Percentiles rank a stretch among this genome's conserved stretches.
Evolutionary conservation across 768 basidiomycete genomes (phyloP).

Genomic region (Calocybe gangraenosa): DNA sequence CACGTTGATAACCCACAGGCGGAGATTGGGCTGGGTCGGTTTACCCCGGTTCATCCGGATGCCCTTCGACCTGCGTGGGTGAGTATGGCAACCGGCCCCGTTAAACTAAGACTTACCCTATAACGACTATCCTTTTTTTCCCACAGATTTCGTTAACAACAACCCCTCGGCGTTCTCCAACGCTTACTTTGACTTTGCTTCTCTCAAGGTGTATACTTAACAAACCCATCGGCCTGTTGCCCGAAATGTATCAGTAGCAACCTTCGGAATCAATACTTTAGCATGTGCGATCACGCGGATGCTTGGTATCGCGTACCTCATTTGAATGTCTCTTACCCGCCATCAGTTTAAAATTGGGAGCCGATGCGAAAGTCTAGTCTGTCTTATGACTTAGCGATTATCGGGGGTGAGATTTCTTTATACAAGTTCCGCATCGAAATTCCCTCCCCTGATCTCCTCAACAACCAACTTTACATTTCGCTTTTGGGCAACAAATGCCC

Average conservation of each 20-base stretch:
- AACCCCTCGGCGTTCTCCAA: conserved; percentile 59
- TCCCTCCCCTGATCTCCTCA: too few relatives aligned
- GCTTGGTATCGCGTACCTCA: background rate
- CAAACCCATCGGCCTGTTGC: too few relatives aligned
- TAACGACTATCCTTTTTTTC: background rate
- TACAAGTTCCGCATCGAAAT: too few relatives aligned
- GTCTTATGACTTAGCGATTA: too few relatives aligned
- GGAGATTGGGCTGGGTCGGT: conserved; percentile 58
- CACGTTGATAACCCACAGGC: conserved; percentile 18
- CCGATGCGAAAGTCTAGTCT: too few relatives aligned
- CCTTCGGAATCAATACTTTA: background rate
- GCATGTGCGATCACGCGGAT: background rate
- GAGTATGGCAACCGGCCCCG: conserved; percentile 18
- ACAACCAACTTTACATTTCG: too few relatives aligned
- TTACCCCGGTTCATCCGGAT: conserved; percentile 44
- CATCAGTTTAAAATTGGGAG: too few relatives aligned
- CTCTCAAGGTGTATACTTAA: conserved; percentile 37
- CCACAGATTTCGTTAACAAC: conserved; percentile 52
- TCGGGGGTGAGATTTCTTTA: too few relatives aligned
- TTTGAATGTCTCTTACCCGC: background rate
- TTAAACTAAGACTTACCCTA: background rate
- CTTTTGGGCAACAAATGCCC: too few relatives aligned
- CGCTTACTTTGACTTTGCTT: conserved; percentile 67
- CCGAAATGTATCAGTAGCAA: too few relatives aligned
- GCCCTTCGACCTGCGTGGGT: conserved; percentile 57